Evolutionary conservation across 2,329 filamentous ascomycete genomes (phyloP), one percentile per base, ranked within the genome.

Genomic region (Lizonia empirigonia): DNA sequence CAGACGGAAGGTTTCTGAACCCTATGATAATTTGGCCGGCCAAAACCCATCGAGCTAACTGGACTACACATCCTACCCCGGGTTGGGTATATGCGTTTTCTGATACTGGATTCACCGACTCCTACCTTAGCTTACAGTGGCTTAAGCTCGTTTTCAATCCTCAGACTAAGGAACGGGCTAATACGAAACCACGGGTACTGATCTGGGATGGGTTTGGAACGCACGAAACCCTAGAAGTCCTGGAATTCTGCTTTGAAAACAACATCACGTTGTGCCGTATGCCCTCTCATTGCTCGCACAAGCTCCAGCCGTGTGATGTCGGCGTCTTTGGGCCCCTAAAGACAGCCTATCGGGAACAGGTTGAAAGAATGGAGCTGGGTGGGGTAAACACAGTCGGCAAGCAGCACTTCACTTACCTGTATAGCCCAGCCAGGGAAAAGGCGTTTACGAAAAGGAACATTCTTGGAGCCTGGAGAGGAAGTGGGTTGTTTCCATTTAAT

Each of bases 1-100:
- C 8, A 8, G 40, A 58, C 24, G 48, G 46, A 55, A 58, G 40
- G 47, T 63, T 4, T 34, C 15, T 34, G 9, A 18, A 18, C 15
- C 10, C 32, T 20, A 20, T 20, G 9, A 29, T 29, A n/a, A 29
- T n/a, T 13, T 29, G 12, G 26, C 26, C 26, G 2, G 12, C 26
- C 12, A n/a, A 3, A 29, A 29, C 26, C 12, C 12, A 29, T 7
- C 7, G 6, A 29, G 12, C 12, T 29, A 29, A 29, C 3, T 29
- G 7, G 26, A 29, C 26, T 29, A 29, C 10, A 4, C n/a, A n/a
- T n/a, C 26, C 26, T n/a, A 29, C 26, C 7, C 26, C 26, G 13
- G n/a, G 9, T n/a, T 29, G 7, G 26, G 12, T n/a, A 3, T 29
- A 29, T n/a, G 26, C 26, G 3, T n/a, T 13, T 1, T 29, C 26